Evolutionary conservation across 2,329 filamentous ascomycete genomes (phyloP).

Genomic region (Gyromitra esculenta): DNA sequence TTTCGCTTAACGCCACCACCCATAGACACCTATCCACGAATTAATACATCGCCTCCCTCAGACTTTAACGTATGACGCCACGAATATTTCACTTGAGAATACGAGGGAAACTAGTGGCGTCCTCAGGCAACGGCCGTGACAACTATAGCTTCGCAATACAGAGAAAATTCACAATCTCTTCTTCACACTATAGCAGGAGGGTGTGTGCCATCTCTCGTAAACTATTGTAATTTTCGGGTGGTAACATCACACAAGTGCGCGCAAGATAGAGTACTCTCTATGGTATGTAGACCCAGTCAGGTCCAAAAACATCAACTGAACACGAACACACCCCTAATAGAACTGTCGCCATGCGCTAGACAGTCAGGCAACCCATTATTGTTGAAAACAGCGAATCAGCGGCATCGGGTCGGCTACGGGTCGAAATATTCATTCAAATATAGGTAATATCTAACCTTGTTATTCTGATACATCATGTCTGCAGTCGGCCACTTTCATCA

Average conservation of each 20-base stretch:
- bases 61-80: neutral
- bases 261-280: neutral
- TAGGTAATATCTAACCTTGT: neutral
- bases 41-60: neutral
- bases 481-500: slow-evolving; percentile 3
- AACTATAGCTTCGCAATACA: neutral
- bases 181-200: neutral
- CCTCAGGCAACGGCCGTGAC: neutral
- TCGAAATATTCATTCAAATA: neutral
- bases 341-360: neutral
- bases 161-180: neutral
- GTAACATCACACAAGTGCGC: neutral
- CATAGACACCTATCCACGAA: neutral
- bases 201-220: neutral
- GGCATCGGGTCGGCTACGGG: neutral
- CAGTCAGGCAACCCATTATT: slow-evolving; percentile 16
- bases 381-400: neutral
- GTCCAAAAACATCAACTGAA: neutral
- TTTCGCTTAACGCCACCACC: neutral
- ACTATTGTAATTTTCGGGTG: neutral
- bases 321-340: slow-evolving; percentile 2
- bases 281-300: neutral
- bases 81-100: neutral
- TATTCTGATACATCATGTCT: slow-evolving; percentile 6
- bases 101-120: neutral